Percentiles rank a stretch among this genome's conserved stretches.
Evolutionary conservation across 2,329 filamentous ascomycete species (phyloP).

Genomic region (Alternaria ventricosa): DNA sequence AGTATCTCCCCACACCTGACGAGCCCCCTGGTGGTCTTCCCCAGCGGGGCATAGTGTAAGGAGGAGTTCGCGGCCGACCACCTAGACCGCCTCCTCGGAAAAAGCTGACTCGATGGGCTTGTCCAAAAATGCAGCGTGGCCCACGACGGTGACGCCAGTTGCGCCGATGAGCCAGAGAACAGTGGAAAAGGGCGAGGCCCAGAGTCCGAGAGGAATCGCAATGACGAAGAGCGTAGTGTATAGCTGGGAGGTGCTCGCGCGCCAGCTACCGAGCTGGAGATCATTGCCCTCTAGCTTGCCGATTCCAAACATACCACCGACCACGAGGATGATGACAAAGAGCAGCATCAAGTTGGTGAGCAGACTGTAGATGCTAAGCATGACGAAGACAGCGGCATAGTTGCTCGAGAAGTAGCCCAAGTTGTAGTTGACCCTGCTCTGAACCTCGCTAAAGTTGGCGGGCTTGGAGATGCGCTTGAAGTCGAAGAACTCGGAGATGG

Average conservation of each 20-base stretch:
- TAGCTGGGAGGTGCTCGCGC: conserved; percentile 88
- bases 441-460: conserved; percentile 85
- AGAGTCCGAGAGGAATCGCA: conserved; percentile 82
- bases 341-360: conserved; percentile 85
- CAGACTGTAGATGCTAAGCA: conserved; percentile 95
- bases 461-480: conserved; percentile 96
- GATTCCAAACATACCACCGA: conserved; percentile 88
- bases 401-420: conserved; percentile 97
- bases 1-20: conserved; percentile 57
- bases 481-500: conserved; percentile 92
- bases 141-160: conserved; percentile 89
- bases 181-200: conserved; percentile 82
- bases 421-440: conserved; percentile 96
- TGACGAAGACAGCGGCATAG: conserved; percentile 90
- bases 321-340: conserved; percentile 89
- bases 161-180: conserved; percentile 96
- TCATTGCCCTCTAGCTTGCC: conserved; percentile 88
- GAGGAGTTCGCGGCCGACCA: conserved; percentile 99
- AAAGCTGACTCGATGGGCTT: conserved; percentile 99
- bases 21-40: conserved; percentile 97
- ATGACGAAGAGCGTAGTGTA: conserved; percentile 88
- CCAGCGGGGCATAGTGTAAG: conserved; percentile 87
- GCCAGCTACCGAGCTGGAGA: conserved; percentile 81
- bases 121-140: conserved; percentile 94
- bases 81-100: conserved; percentile 99